Evolutionary conservation across 306 rosid species (phyloP).

Genomic region (Rubus parviflorus): DNA sequence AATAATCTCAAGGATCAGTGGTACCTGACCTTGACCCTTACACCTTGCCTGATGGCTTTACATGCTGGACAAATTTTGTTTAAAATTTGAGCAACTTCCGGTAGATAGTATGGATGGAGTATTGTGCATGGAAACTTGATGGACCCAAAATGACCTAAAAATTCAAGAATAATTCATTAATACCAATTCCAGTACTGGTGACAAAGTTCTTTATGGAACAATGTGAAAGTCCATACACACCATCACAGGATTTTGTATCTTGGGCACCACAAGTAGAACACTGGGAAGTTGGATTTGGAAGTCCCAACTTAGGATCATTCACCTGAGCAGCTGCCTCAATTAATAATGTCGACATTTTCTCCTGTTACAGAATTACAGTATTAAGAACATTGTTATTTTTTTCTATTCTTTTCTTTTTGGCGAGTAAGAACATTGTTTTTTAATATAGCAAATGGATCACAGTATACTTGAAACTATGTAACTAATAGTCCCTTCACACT

Average conservation of each 20-base stretch:
- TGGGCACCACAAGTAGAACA: slow-evolving; percentile 82
- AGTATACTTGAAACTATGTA: not conserved
- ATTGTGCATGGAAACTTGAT: slow-evolving; percentile 64
- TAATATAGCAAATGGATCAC: not conserved
- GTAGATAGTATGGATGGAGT: slow-evolving; percentile 74
- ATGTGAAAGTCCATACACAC: slow-evolving; percentile 40
- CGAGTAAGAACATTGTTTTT: not conserved
- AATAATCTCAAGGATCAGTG: slow-evolving; percentile 25
- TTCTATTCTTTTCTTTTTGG: too few species aligned
- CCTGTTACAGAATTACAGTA: slow-evolving; percentile 51
- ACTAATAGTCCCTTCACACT: not conserved
- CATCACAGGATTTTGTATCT: slow-evolving; percentile 59
- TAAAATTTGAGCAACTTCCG: slow-evolving; percentile 75
- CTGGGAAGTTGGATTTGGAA: slow-evolving; percentile 65
- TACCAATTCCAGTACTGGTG: slow-evolving; percentile 19
- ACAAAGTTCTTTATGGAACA: slow-evolving; percentile 22
- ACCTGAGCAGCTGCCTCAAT: slow-evolving; percentile 66
- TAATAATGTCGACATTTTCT: slow-evolving; percentile 46
- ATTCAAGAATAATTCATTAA: slow-evolving; percentile 31
- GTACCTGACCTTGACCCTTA: slow-evolving; percentile 68
- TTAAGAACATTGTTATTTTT: not conserved
- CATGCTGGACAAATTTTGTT: slow-evolving; percentile 86
- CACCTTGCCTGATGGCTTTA: slow-evolving; percentile 56
- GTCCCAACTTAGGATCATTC: slow-evolving; percentile 75
- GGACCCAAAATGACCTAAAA: slow-evolving; percentile 87